Conservation (phyloP, 2,329 filamentous ascomycete species). For the Magnaporthiopsis incrustans region DNA sequence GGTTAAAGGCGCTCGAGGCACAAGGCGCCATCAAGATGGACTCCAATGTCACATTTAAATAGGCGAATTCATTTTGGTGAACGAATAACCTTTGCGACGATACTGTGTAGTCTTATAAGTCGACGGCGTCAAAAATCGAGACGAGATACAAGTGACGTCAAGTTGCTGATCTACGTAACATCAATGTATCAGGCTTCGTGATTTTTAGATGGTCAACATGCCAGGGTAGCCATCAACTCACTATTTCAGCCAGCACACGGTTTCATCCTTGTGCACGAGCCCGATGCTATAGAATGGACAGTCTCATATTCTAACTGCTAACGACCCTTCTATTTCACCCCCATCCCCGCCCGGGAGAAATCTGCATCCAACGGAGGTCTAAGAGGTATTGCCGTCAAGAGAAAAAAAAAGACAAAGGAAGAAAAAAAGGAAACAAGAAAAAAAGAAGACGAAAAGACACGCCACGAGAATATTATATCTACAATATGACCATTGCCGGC, state of each 20-base stretch:
- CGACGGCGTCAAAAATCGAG: too few relatives aligned
- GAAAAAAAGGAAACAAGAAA: conserved; percentile 8
- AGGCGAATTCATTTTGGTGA: background rate
- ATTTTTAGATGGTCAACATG: too few relatives aligned
- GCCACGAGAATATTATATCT: background rate
- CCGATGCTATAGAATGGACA: background rate
- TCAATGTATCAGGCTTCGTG: too few relatives aligned
- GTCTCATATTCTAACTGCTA: conserved; percentile 7
- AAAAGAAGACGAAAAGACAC: background rate
- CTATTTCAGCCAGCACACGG: background rate
- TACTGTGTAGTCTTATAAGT: background rate
- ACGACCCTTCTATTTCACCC: background rate
- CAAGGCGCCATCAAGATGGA: conserved; percentile 61
- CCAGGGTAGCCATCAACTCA: background rate
- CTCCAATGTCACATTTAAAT: conserved; percentile 3
- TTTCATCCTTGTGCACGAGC: background rate
- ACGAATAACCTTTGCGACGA: background rate
- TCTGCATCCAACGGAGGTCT: conserved; percentile 14
- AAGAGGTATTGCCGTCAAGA: conserved; percentile 16
- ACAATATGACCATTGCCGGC: background rate
- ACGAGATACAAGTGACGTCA: too few relatives aligned
- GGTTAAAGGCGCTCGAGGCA: conserved; percentile 64
- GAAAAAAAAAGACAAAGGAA: conserved; percentile 7
- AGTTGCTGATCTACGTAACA: too few relatives aligned
- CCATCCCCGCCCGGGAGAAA: background rate